These are phyloP conservation scores for Alternaria novae-zelandiae DNA, from an alignment of 2,329 filamentous ascomycete genomes.

Conservation along the genomic window DNA sequence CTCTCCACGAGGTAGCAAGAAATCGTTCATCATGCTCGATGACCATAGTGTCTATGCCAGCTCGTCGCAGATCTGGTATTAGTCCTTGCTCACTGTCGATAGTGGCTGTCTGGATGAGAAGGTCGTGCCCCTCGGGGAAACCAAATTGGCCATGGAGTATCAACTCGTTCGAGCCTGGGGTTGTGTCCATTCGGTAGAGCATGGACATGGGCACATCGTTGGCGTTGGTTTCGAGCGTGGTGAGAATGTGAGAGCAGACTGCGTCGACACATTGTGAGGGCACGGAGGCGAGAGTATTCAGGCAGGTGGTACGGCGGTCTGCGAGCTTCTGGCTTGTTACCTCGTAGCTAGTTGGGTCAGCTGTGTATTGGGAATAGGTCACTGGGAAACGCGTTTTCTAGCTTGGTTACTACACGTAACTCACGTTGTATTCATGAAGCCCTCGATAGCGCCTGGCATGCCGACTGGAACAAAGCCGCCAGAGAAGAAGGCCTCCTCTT, in stretches of 20 bases:
- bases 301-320: conserved; percentile 40
- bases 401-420: neutral
- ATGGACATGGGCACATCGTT: conserved; percentile 41
- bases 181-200: conserved; percentile 34
- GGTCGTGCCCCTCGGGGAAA: conserved; percentile 32
- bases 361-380: neutral
- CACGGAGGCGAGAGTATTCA: conserved; percentile 40
- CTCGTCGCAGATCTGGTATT: conserved; percentile 37
- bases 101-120: conserved; percentile 29
- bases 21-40: conserved; percentile 43
- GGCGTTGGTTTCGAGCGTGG: conserved; percentile 34
- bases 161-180: conserved; percentile 14
- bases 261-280: conserved; percentile 26
- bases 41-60: conserved; percentile 24
- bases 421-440: conserved; percentile 21
- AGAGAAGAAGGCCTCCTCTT: conserved; percentile 42
- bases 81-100: conserved; percentile 35
- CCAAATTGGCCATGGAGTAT: conserved; percentile 36
- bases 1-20: conserved; percentile 33
- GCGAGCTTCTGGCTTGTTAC: conserved; percentile 40
- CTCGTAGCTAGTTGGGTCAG: conserved; percentile 31
- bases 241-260: conserved; percentile 37
- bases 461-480: conserved; percentile 43
- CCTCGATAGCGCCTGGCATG: conserved; percentile 27
- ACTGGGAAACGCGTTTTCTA: neutral